Conservation (phyloP, 306 rosid genomes). For the Sicyos baderoa region DNA sequence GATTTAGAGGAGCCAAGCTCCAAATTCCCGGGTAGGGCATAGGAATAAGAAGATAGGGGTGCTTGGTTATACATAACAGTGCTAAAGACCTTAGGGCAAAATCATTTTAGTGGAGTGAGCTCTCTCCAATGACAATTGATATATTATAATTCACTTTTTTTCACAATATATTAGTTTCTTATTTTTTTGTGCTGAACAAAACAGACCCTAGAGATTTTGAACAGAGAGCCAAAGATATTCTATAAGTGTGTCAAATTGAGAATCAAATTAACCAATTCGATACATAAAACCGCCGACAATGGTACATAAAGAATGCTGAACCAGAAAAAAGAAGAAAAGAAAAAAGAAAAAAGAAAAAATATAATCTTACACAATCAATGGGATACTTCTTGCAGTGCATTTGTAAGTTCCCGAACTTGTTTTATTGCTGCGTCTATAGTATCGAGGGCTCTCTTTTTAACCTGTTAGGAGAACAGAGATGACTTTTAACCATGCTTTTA, state of each 20-base stretch:
- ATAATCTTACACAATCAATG: conserved; percentile 15
- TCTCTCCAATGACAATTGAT: no score
- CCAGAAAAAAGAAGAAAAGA: background rate
- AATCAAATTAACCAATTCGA: conserved; percentile 17
- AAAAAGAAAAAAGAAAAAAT: background rate
- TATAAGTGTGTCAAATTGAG: conserved; percentile 12
- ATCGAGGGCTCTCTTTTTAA: conserved; percentile 69
- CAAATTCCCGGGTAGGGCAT: no score
- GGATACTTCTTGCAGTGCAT: conserved; percentile 51
- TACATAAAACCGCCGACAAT: conserved; percentile 11
- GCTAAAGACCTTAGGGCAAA: no score
- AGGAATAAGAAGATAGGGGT: no score
- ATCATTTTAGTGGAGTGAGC: no score
- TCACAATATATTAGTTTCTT: no score
- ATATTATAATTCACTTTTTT: no score
- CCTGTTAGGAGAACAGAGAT: conserved; percentile 43
- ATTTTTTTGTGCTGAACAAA: no score
- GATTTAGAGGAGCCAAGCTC: no score
- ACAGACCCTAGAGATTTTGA: no score
- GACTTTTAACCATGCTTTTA: background rate
- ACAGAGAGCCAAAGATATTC: background rate
- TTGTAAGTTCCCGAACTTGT: conserved; percentile 75
- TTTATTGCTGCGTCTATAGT: conserved; percentile 65
- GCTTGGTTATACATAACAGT: no score
- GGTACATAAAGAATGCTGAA: conserved; percentile 19